Base-by-base conservation (phyloP, 208 protist genomes). In the Acanthamoeba triangularis region DNA sequence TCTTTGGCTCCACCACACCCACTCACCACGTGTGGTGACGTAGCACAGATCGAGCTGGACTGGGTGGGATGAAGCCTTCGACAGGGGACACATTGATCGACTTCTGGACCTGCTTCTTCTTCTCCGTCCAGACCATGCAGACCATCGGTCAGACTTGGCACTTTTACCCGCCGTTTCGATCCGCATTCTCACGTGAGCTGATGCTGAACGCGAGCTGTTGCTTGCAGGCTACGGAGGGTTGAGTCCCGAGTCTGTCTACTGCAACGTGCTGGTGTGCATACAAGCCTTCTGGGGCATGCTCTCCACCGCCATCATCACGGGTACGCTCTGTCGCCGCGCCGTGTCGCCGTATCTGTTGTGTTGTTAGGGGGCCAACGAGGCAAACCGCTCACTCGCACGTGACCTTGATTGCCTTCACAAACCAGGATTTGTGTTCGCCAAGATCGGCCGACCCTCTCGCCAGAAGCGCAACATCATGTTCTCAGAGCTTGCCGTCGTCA, bases 61-160 rank as follows among this genome's bases (percentile, higher is more conserved):
- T 94, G 44, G 8, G 41, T 63, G 90, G 90, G 6, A 0, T 63
- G 5, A 35, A 80, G 20, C 18, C 37, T 5, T 10, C 41, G 37
- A 11, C 11, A 2, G 30, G 76, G 2, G 3, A 7, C 23, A 23
- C 6, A 52, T 5, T 61, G 20, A 63, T 94, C 23, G 41, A 74
- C 33, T 94, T 94, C 33, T 94, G 90, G 90, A 80, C 59, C 16
- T 94, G 90, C 90, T 94, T 94, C 49, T 94, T 94, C 47, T 94
- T 94, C 63, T 94, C 90, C 33, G 67, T 94, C 6, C 90, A 94
- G 67, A 94, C 90, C n/a, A 94, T 94, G 90, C 59, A 80, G 25
- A 94, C 90, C 61, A 94, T 94, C 14, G 90, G 90, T 14, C 37
- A 13, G 74, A 10, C 37, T 30, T 10, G 74, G 20, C 10, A 44